Evolutionary conservation across 495 filamentous ascomycete species (phyloP).

Genomic region (Penicilliopsis zonata): DNA sequence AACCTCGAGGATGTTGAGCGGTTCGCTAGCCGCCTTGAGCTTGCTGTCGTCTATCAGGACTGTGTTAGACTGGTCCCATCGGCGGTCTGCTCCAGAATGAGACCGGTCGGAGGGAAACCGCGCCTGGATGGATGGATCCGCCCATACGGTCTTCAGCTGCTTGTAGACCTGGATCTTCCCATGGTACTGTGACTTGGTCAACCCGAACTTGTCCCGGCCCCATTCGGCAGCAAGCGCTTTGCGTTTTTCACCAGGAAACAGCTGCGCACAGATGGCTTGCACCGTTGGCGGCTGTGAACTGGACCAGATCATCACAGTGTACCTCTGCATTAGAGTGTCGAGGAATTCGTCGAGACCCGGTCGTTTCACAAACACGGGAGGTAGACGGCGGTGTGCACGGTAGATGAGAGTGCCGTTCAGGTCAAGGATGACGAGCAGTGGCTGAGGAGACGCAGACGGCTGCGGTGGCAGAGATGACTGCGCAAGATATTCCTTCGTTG

Average conservation of each 20-base stretch:
- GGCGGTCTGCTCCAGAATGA: background rate
- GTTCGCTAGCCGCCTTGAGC: constrained; percentile 71
- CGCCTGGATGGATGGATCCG: constrained; percentile 33
- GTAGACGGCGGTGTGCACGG: constrained; percentile 41
- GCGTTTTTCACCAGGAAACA: constrained; percentile 28
- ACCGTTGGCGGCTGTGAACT: constrained; percentile 68
- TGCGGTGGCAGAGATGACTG: constrained; percentile 23
- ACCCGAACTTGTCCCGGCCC: constrained; percentile 68
- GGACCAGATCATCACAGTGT: constrained; percentile 83
- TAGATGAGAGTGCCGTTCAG: constrained; percentile 83
- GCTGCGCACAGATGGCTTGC: constrained; percentile 36
- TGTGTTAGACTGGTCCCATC: constrained; percentile 78
- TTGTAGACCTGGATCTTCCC: constrained; percentile 83
- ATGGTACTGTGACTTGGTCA: constrained; percentile 49
- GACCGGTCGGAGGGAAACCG: constrained; percentile 25
- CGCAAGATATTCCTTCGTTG: constrained; percentile 30
- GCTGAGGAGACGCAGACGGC: constrained; percentile 17
- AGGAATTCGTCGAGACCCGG: constrained; percentile 56
- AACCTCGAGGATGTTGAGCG: constrained; percentile 69
- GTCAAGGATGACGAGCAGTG: constrained; percentile 73
- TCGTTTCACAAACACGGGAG: constrained; percentile 45
- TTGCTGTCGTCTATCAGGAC: constrained; percentile 76
- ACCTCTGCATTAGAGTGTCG: constrained; percentile 47
- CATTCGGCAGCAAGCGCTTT: constrained; percentile 53
- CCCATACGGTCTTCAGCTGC: constrained; percentile 61